phyloP scores from a whole-genome alignment of 116 monocot genomes.

The Posidonia oceanica region DNA sequence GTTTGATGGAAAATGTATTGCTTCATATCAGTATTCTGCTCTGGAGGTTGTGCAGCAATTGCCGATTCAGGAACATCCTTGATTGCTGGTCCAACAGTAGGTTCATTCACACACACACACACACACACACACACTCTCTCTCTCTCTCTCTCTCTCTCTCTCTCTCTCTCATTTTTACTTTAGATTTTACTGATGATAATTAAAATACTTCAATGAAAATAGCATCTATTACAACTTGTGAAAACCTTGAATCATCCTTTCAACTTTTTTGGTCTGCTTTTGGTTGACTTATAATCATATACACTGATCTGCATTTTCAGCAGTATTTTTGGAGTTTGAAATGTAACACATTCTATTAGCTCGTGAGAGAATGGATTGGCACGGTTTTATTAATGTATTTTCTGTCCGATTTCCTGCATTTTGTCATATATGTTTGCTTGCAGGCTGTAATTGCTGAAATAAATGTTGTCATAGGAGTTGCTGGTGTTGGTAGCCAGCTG shows the following conservation, averaged over 20 bases:
- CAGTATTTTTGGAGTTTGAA: too few relatives aligned
- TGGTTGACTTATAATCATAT: too few relatives aligned
- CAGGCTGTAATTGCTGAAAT: conserved; percentile 58
- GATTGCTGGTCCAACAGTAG: conserved; percentile 71
- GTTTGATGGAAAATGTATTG: background rate
- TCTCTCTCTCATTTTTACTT: background rate
- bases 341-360: background rate
- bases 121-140: too few relatives aligned
- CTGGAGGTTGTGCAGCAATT: conserved; percentile 63
- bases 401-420: background rate
- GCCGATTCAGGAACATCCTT: conserved; percentile 80
- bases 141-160: background rate
- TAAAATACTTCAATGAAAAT: too few relatives aligned
- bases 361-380: background rate
- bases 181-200: too few relatives aligned
- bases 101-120: too few relatives aligned
- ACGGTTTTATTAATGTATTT: background rate
- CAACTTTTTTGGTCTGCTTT: too few relatives aligned
- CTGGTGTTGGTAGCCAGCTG: conserved; percentile 54
- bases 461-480: conserved; percentile 60
- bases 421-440: background rate
- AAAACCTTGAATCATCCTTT: too few relatives aligned
- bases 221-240: too few relatives aligned
- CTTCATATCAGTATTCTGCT: conserved; percentile 39
- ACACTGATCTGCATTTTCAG: too few relatives aligned